Base-by-base conservation (phyloP, 768 basidiomycete genomes). In the Chlorophyllum brunneum region DNA sequence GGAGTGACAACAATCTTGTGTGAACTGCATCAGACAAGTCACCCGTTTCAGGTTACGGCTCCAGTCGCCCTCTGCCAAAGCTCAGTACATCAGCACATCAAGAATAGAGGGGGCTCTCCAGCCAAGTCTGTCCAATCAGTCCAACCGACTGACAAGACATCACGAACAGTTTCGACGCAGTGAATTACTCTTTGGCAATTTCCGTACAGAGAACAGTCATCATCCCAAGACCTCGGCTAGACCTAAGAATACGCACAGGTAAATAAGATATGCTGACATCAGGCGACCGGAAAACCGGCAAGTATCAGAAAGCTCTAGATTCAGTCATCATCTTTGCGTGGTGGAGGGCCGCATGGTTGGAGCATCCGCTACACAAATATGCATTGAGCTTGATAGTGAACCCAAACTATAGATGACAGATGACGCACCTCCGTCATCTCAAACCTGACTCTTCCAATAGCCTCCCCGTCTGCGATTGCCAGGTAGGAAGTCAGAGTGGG, bases 301-400 rank as follows among this genome's bases (percentile, higher is more conserved):
- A 15, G 49, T 36, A 11, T 2, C 42, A 23, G 29, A 16, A 27
- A 55, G 37, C 23, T 45, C 23, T 23, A 54, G 40, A 47, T 51
- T 64, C 63, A 85, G 63, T 88, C 86, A 27, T 95, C 93, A 52
- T 93, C 91, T 70, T 95, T 95, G 36, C 79, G 80, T 4, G 92
- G 92, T 18, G 92, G 92, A 27, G 91, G 92, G 0, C 93, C 94
- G 62, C 93, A 95, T 15, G 94, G 94, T 65, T 95, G 92, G 15
- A 97, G 78, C 92, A 95, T 95, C 49, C 87, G 81, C 93, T 95
- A 63, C 36, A 57, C 44, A 36, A 56, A 57, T 29, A 47, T 40
- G 16, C 40, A 58, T 50, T 49, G 48, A 48, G 49, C 34, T 40
- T 36, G 26, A n/a, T n/a, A n/a, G n/a, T n/a, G n/a, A n/a, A n/a